Conservation (phyloP, 2,329 filamentous ascomycete species). For the Sclerotinia glacialis region DNA sequence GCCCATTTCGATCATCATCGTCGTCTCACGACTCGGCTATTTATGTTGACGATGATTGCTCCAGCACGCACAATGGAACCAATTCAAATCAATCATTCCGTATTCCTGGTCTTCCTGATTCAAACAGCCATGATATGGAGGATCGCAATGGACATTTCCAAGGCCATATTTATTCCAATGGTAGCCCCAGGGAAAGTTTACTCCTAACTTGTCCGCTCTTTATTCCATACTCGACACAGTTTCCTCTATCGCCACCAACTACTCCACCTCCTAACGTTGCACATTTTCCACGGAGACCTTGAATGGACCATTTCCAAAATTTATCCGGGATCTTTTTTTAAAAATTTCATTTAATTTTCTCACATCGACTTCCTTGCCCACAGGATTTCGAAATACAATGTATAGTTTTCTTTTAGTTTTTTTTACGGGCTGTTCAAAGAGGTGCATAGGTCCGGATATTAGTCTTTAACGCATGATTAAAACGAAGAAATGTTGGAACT, state of each 20-base stretch:
- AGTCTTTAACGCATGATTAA: constrained; percentile 8
- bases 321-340: neutral
- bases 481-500: constrained; percentile 8
- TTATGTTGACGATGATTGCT: neutral
- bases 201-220: neutral
- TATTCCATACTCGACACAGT: too few species aligned
- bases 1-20: neutral
- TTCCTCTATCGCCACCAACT: neutral
- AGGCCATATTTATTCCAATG: neutral
- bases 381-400: neutral
- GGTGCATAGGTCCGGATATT: neutral
- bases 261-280: neutral
- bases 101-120: neutral
- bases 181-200: neutral
- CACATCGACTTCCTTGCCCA: neutral
- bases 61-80: neutral
- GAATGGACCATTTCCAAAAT: neutral
- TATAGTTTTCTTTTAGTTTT: constrained; percentile 8
- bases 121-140: neutral
- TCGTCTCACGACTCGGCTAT: constrained; percentile 15
- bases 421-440: neutral
- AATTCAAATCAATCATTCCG: neutral
- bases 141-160: neutral
- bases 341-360: neutral
- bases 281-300: neutral